Base-by-base conservation (phyloP, 148 eudicot species). In the Rhododendron vialii region DNA sequence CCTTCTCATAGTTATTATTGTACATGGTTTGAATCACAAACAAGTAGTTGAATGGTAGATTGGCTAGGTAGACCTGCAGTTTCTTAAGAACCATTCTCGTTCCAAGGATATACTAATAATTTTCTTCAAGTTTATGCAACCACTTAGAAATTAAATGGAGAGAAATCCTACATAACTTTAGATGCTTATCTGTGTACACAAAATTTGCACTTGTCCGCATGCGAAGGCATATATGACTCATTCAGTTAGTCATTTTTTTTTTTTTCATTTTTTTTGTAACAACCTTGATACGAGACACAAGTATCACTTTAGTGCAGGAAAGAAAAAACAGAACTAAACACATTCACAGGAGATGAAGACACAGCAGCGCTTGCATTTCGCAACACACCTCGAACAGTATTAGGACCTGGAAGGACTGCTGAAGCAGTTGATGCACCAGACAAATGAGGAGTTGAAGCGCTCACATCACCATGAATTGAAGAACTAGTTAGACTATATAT, bases 401-500 rank as follows among this genome's bases (percentile, higher is more conserved):
- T 74, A 48, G 90, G 51, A 85, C 88, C 90, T 33, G 92, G 87
- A 83, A 89, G 86, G 84, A 88, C 78, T 61, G 87, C 83, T 61
- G 96, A 86, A 87, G 91, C 78, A 92, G 88, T 84, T 84, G 92
- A 86, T 79, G 82, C 61, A 69, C 83, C 87, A 88, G 90, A 84
- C 45, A 88, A 50, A 38, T 24, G 47, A 75, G 78, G 92, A 80
- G 85, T 67, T 61, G 90, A 89, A 84, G 88, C 78, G 87, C 77
- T 90, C 55, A 87, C 48, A 67, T 82, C 82, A 71, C 85, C 91
- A 74, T 89, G 51, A 87, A 30, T 91, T 88, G 86, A 89, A 85
- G 95, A 89, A 87, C 91, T 87, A 81, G 89, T 89, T 41, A 86
- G 36, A 88, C 92, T 86, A 86, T 84, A 89, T 91, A 94, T 97